Percentiles rank a stretch among this genome's conserved stretches.
phyloP scores from a whole-genome alignment of 805 yeast species.

The Hermanozyma aechmeae region DNA sequence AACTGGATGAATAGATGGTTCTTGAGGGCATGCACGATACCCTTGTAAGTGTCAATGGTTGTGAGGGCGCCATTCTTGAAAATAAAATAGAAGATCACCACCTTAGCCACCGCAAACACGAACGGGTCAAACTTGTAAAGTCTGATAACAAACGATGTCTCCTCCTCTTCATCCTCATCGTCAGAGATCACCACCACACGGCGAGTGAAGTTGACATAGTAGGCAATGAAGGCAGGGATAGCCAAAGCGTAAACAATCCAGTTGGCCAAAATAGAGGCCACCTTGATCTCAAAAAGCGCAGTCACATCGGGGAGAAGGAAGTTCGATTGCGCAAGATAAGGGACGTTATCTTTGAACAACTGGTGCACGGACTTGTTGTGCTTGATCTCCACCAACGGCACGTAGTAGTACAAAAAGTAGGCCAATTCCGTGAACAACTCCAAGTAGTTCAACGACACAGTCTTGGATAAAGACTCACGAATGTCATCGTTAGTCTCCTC shows the following conservation, averaged over 20 bases:
- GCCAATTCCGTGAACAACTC: constrained; percentile 19
- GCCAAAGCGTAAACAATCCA: constrained; percentile 35
- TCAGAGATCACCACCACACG: constrained; percentile 26
- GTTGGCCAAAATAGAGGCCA: constrained; percentile 19
- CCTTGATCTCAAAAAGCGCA: constrained; percentile 18
- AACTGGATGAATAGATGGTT: constrained; percentile 25
- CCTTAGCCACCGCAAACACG: constrained; percentile 39
- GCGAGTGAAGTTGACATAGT: constrained; percentile 44
- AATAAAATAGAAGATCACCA: constrained; percentile 20
- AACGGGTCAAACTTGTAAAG: constrained; percentile 44
- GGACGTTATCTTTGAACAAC: constrained; percentile 23
- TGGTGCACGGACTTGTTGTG: constrained; percentile 28
- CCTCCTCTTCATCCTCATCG: constrained; percentile 13
- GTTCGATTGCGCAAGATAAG: constrained; percentile 11
- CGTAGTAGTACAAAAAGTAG: constrained; percentile 22
- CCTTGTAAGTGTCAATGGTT: constrained; percentile 15
- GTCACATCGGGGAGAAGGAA: constrained; percentile 27
- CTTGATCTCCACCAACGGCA: constrained; percentile 26
- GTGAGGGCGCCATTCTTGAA: constrained; percentile 23
- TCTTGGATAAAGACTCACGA: constrained; percentile 29
- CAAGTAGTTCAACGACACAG: constrained; percentile 26
- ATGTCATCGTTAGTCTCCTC: constrained; percentile 26
- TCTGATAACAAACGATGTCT: constrained; percentile 11
- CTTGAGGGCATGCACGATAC: constrained; percentile 17
- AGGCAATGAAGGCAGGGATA: constrained; percentile 35